A percentile compares a stretch with the other conserved stretches of the same genome.
Evolutionary conservation across 2,329 filamentous ascomycete species (phyloP).

Genomic region (Fusarium duplospermum): DNA sequence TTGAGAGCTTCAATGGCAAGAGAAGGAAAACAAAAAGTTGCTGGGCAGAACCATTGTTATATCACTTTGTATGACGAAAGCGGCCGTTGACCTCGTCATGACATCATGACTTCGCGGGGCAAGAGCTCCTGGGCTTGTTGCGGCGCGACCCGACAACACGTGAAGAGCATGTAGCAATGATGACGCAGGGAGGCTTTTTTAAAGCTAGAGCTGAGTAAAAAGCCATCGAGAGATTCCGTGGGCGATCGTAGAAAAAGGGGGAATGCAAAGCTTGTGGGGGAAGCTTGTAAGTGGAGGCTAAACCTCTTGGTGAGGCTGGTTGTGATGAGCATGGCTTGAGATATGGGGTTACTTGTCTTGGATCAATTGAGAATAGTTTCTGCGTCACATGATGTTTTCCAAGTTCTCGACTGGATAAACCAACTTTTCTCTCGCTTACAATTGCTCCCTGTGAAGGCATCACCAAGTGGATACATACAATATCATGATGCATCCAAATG

Average conservation of each 20-base stretch:
- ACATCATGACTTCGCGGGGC: constrained; percentile 43
- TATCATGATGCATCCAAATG: not conserved
- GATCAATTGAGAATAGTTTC: not conserved
- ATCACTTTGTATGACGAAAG: constrained; percentile 35
- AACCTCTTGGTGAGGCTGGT: not conserved
- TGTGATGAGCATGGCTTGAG: not conserved
- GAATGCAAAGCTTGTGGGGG: not conserved
- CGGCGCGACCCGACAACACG: constrained; percentile 32
- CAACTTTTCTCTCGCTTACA: not conserved
- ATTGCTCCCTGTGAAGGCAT: not conserved
- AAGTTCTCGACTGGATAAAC: not conserved
- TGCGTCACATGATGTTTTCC: not conserved
- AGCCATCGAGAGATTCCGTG: constrained; percentile 31
- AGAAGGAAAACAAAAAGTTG: not conserved
- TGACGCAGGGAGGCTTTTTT: constrained; percentile 40
- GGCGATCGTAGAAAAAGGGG: constrained; percentile 23
- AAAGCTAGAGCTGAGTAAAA: constrained; percentile 11
- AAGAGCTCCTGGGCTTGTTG: constrained; percentile 26
- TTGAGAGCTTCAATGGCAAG: constrained; percentile 1
- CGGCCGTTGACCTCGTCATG: constrained; percentile 36
- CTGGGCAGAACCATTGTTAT: not conserved
- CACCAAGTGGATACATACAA: not conserved
- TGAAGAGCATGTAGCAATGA: constrained; percentile 39
- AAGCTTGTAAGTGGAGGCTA: constrained; percentile 12
- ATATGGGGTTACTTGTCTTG: not conserved